These are phyloP conservation scores for Talaromyces wortmannii DNA, from an alignment of 495 filamentous ascomycete genomes.

Conservation along the genomic window DNA sequence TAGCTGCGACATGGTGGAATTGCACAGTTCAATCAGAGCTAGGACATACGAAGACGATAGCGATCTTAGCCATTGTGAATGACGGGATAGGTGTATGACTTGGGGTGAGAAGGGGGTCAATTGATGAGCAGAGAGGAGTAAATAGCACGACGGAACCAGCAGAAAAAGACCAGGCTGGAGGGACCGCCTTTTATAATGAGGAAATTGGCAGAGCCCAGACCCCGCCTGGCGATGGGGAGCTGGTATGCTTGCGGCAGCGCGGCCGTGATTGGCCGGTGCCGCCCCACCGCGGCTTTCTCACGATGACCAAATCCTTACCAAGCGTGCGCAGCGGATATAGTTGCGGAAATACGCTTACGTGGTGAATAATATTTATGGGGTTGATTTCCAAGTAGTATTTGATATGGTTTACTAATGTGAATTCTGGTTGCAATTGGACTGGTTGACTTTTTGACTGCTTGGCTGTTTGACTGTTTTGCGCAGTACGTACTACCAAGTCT, in stretches of 20 bases:
- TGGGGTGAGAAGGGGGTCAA: background rate
- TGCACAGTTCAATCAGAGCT: background rate
- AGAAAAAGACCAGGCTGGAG: background rate
- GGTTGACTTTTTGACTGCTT: no score
- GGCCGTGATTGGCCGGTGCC: background rate
- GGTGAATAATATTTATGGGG: no score
- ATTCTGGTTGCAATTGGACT: no score
- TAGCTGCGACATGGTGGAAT: conserved; percentile 8
- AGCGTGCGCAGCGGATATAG: background rate
- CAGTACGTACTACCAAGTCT: no score
- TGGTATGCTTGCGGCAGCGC: no score
- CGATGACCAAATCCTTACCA: background rate
- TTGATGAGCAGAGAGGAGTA: background rate
- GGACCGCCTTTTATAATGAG: no score
- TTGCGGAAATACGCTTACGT: no score
- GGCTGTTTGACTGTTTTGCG: no score
- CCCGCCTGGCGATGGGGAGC: no score
- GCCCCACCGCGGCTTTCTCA: background rate
- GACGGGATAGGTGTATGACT: background rate
- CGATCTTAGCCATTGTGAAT: conserved; percentile 55
- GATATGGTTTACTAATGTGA: no score
- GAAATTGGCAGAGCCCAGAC: no score
- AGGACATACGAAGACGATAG: conserved; percentile 76
- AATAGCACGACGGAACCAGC: background rate
- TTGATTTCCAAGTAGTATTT: no score